Evolutionary conservation across 202 grass and related monocot genomes (phyloP), one percentile per base, ranked within the genome.

Genomic region (Musa balbisiana): DNA sequence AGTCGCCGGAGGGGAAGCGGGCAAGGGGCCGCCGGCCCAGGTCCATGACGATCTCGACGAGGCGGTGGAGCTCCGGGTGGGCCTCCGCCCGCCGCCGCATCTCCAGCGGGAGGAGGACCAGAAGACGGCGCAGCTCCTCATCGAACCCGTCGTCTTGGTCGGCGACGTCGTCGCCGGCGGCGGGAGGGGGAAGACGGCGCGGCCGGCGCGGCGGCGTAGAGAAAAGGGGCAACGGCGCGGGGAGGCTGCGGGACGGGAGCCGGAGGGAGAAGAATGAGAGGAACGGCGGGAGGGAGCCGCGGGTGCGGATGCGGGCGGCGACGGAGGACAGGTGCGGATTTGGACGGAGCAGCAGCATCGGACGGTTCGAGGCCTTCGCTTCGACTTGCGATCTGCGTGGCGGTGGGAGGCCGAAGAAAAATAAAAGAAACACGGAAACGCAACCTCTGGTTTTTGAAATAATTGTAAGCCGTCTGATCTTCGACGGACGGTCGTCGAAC

Each of bases 1-100:
- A 84, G 74, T 98, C 88, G 1, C 90, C 90, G 19, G 88, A 98
- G 54, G 88, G 90, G 79, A 98, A 93, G 67, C 88, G 88, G 9
- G 88, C 84, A 76, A 97, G 77, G 29, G 90, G 94, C 8, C 78
- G 78, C 0, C 93, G 88, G 52, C 94, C 90, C 55, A 97, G 80
- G 81, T 93, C 94, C 88, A 91, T 91, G 79, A 89, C 90, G 71
- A 93, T 89, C 81, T 93, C 94, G 76, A 93, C 90, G 56, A 97
- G 90, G 11, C 83, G 78, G 11, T 81, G 77, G 73, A 90, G 82
- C 74, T 97, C 86, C 24, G 76, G 79, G 53, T 97, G 90, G 73
- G 68, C 68, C 67, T 87, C 86, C 71, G 87, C 94, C 49, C 77
- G 56, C 79, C 49, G 76, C 58, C 74, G 77, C 17, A 97, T 87